phyloP scores from a whole-genome alignment of 2,329 filamentous ascomycete species.

The Colletotrichum tropicicola region DNA sequence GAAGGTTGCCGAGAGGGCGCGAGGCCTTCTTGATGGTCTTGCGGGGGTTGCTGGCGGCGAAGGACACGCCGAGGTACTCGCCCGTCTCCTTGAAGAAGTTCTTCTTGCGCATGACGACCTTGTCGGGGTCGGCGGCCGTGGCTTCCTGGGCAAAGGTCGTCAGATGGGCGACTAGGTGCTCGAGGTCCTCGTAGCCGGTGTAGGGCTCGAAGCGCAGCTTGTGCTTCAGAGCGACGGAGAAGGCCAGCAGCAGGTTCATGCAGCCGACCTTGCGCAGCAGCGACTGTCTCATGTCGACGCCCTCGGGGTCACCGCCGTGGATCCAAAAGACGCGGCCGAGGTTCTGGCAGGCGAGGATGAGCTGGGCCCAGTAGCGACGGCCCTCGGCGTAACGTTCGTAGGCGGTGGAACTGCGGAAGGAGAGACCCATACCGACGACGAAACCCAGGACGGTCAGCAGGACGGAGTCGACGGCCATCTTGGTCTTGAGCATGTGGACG shows the following conservation, averaged over 20 bases:
- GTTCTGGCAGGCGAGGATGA: conserved; percentile 70
- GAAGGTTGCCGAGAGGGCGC: conserved; percentile 82
- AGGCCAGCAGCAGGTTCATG: conserved; percentile 82
- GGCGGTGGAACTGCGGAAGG: conserved; percentile 79
- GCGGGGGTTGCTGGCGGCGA: conserved; percentile 80
- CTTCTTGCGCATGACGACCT: conserved; percentile 47
- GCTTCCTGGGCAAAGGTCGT: conserved; percentile 76
- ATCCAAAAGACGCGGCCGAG: conserved; percentile 87
- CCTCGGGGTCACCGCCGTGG: conserved; percentile 69
- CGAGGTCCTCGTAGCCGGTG: conserved; percentile 78
- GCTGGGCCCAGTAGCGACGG: conserved; percentile 68
- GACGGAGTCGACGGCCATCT: conserved; percentile 53
- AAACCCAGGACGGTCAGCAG: conserved; percentile 83
- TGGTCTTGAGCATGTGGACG: conserved; percentile 56
- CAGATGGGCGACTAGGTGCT: conserved; percentile 74
- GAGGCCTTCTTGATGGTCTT: conserved; percentile 79
- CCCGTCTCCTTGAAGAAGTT: conserved; percentile 71
- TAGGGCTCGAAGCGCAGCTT: conserved; percentile 86
- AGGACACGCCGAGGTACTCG: conserved; percentile 79
- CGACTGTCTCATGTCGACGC: conserved; percentile 66
- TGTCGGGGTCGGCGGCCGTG: conserved; percentile 45
- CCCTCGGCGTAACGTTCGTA: conserved; percentile 78
- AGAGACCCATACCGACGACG: conserved; percentile 81
- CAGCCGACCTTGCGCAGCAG: conserved; percentile 76
- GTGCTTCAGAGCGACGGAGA: conserved; percentile 82